phyloP scores from a whole-genome alignment of 441 rosid species.

The Viola pubescens region DNA sequence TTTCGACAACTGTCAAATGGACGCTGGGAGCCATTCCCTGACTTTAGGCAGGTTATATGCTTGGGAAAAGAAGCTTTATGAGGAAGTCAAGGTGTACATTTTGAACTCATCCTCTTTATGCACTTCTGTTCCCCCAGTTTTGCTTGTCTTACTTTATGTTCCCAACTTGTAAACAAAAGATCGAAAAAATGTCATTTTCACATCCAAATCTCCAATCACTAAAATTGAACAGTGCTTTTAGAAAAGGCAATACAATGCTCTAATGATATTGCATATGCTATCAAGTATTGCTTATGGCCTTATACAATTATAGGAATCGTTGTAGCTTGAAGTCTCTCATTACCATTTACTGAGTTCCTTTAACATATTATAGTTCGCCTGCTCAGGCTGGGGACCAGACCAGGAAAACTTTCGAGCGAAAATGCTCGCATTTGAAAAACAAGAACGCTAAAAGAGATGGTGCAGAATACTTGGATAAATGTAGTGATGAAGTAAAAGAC shows the following conservation, averaged over 20 bases:
- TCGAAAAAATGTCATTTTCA: neutral
- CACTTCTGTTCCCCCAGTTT: neutral
- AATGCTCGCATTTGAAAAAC: conserved; percentile 27
- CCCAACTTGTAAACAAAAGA: too few relatives aligned
- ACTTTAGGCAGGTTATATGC: conserved; percentile 47
- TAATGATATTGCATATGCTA: neutral
- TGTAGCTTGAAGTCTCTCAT: neutral
- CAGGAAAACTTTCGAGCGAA: conserved; percentile 33
- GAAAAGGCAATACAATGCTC: too few relatives aligned
- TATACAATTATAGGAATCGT: neutral
- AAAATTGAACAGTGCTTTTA: neutral
- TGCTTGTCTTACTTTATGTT: too few relatives aligned
- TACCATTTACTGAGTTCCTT: conserved; percentile 5
- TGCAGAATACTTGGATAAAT: conserved; percentile 24
- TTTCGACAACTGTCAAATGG: conserved; percentile 38
- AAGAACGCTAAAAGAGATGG: conserved; percentile 16
- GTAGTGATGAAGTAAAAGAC: conserved; percentile 30
- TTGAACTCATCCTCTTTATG: neutral
- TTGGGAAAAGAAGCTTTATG: conserved; percentile 61
- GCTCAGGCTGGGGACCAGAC: conserved; percentile 40
- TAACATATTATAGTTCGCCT: conserved; percentile 2
- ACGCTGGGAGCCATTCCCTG: conserved; percentile 45
- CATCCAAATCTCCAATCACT: neutral
- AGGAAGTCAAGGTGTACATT: conserved; percentile 48
- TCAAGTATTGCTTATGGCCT: neutral